A percentile compares a stretch with the other conserved stretches of the same genome.
phyloP scores from a whole-genome alignment of 352 stramenopile genomes.

The Plasmopara muralis region DNA sequence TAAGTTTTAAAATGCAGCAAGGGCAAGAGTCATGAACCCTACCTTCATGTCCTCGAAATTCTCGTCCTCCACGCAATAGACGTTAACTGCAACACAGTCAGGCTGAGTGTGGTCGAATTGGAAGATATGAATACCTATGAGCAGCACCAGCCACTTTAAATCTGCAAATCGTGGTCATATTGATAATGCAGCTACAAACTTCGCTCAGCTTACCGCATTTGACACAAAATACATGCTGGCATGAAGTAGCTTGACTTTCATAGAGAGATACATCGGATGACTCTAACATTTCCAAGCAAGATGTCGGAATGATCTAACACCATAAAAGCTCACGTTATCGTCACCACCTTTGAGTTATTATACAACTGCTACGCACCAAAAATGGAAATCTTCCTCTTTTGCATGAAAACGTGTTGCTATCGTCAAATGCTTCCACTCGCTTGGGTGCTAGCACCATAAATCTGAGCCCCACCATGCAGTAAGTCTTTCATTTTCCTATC shows the following conservation, averaged over 20 bases:
- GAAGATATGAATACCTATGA: conserved; percentile 74
- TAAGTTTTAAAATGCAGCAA: not conserved
- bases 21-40: not conserved
- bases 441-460: conserved; percentile 72
- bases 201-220: conserved; percentile 51
- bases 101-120: conserved; percentile 71
- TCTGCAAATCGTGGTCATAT: too few relatives aligned
- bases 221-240: conserved; percentile 73
- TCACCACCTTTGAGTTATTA: not conserved
- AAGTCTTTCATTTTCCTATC: conserved; percentile 6
- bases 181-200: not conserved
- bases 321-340: not conserved
- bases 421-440: conserved; percentile 72
- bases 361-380: conserved; percentile 31
- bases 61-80: conserved; percentile 76
- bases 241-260: conserved; percentile 56
- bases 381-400: conserved; percentile 79
- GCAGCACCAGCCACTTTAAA: not conserved
- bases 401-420: conserved; percentile 76
- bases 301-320: conserved; percentile 56
- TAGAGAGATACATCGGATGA: conserved; percentile 60
- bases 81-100: conserved; percentile 66
- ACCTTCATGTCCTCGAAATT: conserved; percentile 82
- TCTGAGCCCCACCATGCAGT: conserved; percentile 21
- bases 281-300: conserved; percentile 75